Evolutionary conservation across 2,329 filamentous ascomycete species (phyloP), one percentile per base, ranked within the genome.

Genomic region (Helicocarpus griseus): DNA sequence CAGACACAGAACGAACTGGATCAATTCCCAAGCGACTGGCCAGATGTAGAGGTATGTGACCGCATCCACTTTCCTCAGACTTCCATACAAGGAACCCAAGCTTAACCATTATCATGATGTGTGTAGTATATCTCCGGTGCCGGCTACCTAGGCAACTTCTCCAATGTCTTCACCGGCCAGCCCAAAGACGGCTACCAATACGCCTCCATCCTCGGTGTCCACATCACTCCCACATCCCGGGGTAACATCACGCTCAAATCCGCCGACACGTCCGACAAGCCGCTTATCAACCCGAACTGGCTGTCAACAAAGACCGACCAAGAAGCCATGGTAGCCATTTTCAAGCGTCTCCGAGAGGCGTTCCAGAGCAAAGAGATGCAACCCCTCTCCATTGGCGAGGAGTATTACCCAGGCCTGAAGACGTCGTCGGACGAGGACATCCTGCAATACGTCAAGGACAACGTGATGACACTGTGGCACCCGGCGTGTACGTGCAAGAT

Each of bases 201-300:
- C 41, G 63, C 59, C 1, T 60, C 63, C 2, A 51, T 71, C 1
- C 48, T 58, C 1, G 62, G 57, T 1, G 66, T 65, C 0, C 59
- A 77, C 0, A 62, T 71, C 2, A 65, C 72, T 0, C 70, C 73
- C 3, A 53, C 66, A 0, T 76, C 73, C 0, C 68, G 70, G 0
- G 76, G 76, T 3, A 75, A 63, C 44, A 61, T 78, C 1, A 72
- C 68, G 0, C 65, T 78, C 17, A 46, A 48, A 0, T 70, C 67
- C 0, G 49, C 59, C 19, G 61, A 67, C 13, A 67, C 62, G 0
- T 53, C 58, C 0, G 66, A 70, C 21, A 57, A 60, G 1, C 75
- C 76, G 0, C 57, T 72, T 9, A 71, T 77, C 53, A 65, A 76
- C 54, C 71, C 73, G 1, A 73, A 73, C 55, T 79, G 70, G 66